Evolutionary conservation across 371 early-diverging fungal genomes (phyloP).

Genomic region (Racocetra persica): DNA sequence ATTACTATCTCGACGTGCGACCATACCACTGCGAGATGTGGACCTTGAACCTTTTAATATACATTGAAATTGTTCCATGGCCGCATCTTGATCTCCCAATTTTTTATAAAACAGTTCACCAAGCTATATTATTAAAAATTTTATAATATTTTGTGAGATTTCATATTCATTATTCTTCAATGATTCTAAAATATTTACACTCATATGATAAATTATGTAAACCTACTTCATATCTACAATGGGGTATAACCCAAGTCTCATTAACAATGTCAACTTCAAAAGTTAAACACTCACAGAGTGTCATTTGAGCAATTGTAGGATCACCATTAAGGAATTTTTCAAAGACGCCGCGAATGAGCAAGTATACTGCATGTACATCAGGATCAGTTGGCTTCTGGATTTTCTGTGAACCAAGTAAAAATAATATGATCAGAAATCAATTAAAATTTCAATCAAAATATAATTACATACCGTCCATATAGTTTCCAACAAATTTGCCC

Average conservation of each 20-base stretch:
- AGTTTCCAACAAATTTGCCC: conserved; percentile 47
- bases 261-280: conserved; percentile 48
- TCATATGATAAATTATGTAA: neutral
- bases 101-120: conserved; percentile 52
- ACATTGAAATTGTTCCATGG: conserved; percentile 54
- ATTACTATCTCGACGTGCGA: conserved; percentile 21
- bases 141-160: neutral
- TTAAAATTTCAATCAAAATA: neutral
- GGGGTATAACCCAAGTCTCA: conserved; percentile 55
- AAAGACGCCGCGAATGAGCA: conserved; percentile 51
- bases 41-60: conserved; percentile 51
- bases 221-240: conserved; percentile 53
- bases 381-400: conserved; percentile 46
- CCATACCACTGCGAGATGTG: conserved; percentile 17
- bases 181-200: too few species aligned
- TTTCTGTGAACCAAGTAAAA: conserved; percentile 38
- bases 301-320: conserved; percentile 49
- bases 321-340: conserved; percentile 51
- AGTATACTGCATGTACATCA: conserved; percentile 50
- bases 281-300: conserved; percentile 50
- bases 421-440: neutral
- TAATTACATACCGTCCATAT: conserved; percentile 48
- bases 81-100: conserved; percentile 49
- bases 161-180: neutral
- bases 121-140: conserved; percentile 42